Percentiles rank a stretch among this genome's conserved stretches.
Conservation (phyloP, 2,329 filamentous ascomycete species). For the Tolypocladium endophyticum region DNA sequence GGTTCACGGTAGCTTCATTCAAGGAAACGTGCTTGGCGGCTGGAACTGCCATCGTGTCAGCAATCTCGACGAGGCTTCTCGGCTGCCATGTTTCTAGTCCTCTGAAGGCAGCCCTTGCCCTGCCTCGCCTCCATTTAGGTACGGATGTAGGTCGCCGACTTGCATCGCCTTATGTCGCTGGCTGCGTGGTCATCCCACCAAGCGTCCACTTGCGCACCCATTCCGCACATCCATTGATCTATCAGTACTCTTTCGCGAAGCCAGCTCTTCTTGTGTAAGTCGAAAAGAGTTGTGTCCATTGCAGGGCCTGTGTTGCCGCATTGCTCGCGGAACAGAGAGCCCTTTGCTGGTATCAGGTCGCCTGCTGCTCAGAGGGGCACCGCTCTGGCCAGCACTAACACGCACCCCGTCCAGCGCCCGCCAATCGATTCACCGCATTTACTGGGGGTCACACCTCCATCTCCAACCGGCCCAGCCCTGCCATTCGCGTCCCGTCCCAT, state of each 20-base stretch:
- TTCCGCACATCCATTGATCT: neutral
- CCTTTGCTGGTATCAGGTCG: neutral
- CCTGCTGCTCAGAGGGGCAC: neutral
- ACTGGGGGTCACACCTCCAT: slow-evolving; percentile 11
- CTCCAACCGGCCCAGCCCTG: slow-evolving; percentile 1
- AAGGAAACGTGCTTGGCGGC: neutral
- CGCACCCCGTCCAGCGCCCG: slow-evolving; percentile 1
- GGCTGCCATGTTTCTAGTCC: neutral
- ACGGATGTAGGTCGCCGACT: neutral
- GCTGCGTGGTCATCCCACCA: neutral
- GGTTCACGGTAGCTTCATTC: neutral
- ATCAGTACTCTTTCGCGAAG: neutral
- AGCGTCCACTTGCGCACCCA: too few species aligned
- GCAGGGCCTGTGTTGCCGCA: neutral
- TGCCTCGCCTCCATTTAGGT: neutral
- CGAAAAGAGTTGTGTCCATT: neutral
- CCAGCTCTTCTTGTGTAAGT: neutral
- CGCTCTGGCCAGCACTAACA: neutral
- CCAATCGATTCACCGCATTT: slow-evolving; percentile 15
- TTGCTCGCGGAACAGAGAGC: neutral
- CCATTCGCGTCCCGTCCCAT: slow-evolving; percentile 5
- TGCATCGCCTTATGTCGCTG: neutral
- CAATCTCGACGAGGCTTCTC: neutral
- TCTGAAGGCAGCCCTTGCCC: neutral
- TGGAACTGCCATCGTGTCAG: neutral